Evolutionary conservation across 352 stramenopile species (phyloP).

Genomic region (Pythium folliculosum): DNA sequence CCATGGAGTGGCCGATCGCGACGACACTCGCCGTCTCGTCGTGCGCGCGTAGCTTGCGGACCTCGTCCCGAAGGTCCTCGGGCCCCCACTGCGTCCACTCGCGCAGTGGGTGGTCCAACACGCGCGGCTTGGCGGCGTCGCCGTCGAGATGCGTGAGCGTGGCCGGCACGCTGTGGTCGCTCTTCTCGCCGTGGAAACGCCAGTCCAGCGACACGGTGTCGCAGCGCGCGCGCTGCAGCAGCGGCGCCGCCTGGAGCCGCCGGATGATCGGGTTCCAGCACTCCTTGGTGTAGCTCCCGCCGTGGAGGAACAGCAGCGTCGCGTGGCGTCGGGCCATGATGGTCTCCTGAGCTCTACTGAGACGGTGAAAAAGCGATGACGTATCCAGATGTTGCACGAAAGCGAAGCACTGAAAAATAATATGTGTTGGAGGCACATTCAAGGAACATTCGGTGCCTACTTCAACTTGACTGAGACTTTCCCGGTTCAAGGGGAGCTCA

Average conservation of each 20-base stretch:
- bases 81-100: constrained; percentile 19
- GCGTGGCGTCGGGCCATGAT: constrained; percentile 3
- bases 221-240: constrained; percentile 28
- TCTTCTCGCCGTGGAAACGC: constrained; percentile 39
- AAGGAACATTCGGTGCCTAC: neutral
- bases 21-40: constrained; percentile 13
- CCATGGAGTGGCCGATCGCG: constrained; percentile 33
- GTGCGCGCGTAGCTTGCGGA: constrained; percentile 13
- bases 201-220: constrained; percentile 42
- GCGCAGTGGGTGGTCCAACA: constrained; percentile 31
- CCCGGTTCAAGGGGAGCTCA: neutral
- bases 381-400: constrained; percentile 2
- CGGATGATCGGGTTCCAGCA: constrained; percentile 46
- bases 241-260: constrained; percentile 28
- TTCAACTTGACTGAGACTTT: neutral
- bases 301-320: constrained; percentile 48
- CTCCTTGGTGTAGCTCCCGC: constrained; percentile 44
- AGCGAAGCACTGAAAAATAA: neutral
- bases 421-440: neutral
- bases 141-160: constrained; percentile 28
- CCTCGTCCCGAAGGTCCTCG: constrained; percentile 7
- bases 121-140: constrained; percentile 23
- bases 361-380: neutral
- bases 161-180: constrained; percentile 29
- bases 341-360: neutral